Percentiles rank a stretch among this genome's conserved stretches.
Evolutionary conservation across 805 yeast genomes (phyloP).

Genomic region (Grigorovia yakushimaensis): DNA sequence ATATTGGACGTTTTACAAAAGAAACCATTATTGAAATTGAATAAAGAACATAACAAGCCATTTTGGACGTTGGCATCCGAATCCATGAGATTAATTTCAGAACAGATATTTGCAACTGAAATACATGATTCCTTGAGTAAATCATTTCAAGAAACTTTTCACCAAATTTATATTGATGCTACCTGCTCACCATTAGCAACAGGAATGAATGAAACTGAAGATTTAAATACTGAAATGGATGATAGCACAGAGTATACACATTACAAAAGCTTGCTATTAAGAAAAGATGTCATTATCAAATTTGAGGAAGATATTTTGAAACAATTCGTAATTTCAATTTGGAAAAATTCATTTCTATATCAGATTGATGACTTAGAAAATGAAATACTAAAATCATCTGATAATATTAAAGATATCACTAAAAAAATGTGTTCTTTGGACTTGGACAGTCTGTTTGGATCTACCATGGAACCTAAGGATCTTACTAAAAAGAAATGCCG

Average conservation of each 20-base stretch:
- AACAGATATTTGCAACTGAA: conserved; percentile 11
- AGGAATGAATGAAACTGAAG: conserved; percentile 19
- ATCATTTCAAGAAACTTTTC: conserved; percentile 8
- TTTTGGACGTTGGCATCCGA: conserved; percentile 48
- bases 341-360: conserved; percentile 52
- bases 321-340: conserved; percentile 39
- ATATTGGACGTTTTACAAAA: conserved; percentile 43
- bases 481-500: conserved; percentile 42
- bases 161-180: conserved; percentile 25
- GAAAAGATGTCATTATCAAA: conserved; percentile 28
- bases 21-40: conserved; percentile 29
- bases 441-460: conserved; percentile 48
- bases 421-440: conserved; percentile 32
- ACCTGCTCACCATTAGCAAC: conserved; percentile 20
- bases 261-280: conserved; percentile 35
- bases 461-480: conserved; percentile 42
- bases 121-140: conserved; percentile 3
- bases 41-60: conserved; percentile 16
- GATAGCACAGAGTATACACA: conserved; percentile 37
- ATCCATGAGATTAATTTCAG: conserved; percentile 31
- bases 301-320: conserved; percentile 30
- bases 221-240: conserved; percentile 32
- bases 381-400: conserved; percentile 22
- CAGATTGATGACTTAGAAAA: conserved; percentile 47
- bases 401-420: conserved; percentile 31